Conservation (phyloP, 73 alveolate genomes). For the Paramecium tetraurelia region DNA sequence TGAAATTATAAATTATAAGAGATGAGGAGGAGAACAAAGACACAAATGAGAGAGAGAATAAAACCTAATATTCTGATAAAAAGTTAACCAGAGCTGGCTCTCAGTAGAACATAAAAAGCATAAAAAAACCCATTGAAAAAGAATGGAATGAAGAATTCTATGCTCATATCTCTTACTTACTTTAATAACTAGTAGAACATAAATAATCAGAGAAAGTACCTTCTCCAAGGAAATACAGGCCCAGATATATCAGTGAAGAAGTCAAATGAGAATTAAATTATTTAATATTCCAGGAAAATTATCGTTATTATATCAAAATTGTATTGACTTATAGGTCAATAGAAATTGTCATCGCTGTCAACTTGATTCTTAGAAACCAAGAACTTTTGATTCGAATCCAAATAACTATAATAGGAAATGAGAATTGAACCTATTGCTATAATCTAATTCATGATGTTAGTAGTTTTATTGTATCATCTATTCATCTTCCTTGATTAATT, state of each 20-base stretch:
- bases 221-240: not conserved
- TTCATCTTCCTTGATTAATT: not conserved
- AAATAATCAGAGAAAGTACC: not conserved
- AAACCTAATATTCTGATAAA: not conserved
- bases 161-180: not conserved
- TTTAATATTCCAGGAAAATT: not conserved
- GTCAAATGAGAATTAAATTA: not conserved
- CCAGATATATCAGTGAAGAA: slow-evolving; percentile 35
- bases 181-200: not conserved
- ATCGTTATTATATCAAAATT: not conserved
- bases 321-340: not conserved
- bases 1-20: not conserved
- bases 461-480: not conserved
- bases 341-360: not conserved
- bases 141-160: slow-evolving; percentile 46
- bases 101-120: not conserved
- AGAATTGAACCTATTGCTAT: not conserved
- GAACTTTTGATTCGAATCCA: not conserved
- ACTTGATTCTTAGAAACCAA: not conserved
- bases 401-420: not conserved
- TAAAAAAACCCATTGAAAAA: not conserved
- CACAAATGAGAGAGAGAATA: not conserved
- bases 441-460: not conserved
- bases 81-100: not conserved
- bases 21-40: not conserved